Evolutionary conservation across 2,329 filamentous ascomycete species (phyloP), one percentile per base, ranked within the genome.

Genomic region (Penicillium nordicum): DNA sequence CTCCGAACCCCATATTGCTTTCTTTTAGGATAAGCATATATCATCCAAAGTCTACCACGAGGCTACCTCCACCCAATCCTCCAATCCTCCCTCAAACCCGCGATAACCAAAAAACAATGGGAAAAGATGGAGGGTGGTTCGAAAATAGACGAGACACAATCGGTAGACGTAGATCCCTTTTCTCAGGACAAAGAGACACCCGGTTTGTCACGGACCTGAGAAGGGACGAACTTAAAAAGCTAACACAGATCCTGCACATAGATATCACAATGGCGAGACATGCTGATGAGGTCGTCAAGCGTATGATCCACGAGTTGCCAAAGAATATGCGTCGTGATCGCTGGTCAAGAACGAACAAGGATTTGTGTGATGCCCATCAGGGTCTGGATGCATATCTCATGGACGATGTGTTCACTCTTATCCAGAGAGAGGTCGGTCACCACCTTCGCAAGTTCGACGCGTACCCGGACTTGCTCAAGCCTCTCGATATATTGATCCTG

Each of bases 311-410:
- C 5, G 47, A 62, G 1, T 30, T 69, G 1, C 60, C 67, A 1
- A 64, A 59, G 32, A 44, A 53, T 6, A 43, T 66, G n/a, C 51
- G 58, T 1, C 57, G 55, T 12, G 48, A 55, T 5, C 40, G 37
- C n/a, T 37, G 44, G 32, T 38, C 40, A 10, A 45, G 48, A 12
- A 36, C 30, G 18, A 42, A 37, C 44, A 30, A 38, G 37, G 11
- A 30, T 5, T 18, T 70, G 49, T 69, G 68, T 57, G 50, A 59
- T 8, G 34, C 59, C 16, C 67, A 73, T 51, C 50, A 56, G 6
- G 50, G 53, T 6, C 45, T 72, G 14, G 70, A 72, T 23, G 44
- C 58, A 8, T 60, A 64, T n/a, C 18, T 72, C 4, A 58, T 68
- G 11, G 27, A 37, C 16, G 52, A 66, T 25, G 46, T 68, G 0